Evolutionary conservation across 495 filamentous ascomycete species (phyloP).

Genomic region (Aspergillus leporis): DNA sequence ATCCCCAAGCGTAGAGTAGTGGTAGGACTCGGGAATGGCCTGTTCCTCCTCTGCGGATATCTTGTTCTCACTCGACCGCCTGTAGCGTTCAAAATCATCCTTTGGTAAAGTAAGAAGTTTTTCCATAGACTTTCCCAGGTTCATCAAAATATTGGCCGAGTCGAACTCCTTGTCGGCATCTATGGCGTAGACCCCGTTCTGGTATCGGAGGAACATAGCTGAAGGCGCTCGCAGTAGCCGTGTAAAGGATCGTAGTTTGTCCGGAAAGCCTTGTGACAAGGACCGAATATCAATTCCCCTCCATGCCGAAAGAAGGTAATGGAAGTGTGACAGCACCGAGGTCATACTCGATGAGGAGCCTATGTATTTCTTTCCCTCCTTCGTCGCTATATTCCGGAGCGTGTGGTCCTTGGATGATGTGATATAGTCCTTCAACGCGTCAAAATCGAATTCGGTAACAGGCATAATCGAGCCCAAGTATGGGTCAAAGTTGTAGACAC

Average conservation of each 20-base stretch:
- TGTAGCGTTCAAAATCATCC: slow-evolving; percentile 81
- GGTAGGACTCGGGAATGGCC: slow-evolving; percentile 70
- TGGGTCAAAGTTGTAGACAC: slow-evolving; percentile 93
- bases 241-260: slow-evolving; percentile 65
- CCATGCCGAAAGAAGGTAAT: slow-evolving; percentile 87
- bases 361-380: slow-evolving; percentile 76
- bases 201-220: slow-evolving; percentile 82
- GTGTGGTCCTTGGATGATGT: slow-evolving; percentile 81
- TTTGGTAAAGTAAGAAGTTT: slow-evolving; percentile 85
- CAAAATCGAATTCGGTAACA: slow-evolving; percentile 86
- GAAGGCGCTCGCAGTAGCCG: slow-evolving; percentile 66
- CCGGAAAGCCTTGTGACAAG: slow-evolving; percentile 66
- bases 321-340: slow-evolving; percentile 80
- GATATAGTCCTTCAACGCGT: slow-evolving; percentile 77
- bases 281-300: slow-evolving; percentile 63
- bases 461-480: slow-evolving; percentile 92
- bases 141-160: slow-evolving; percentile 77
- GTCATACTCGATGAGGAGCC: slow-evolving; percentile 99
- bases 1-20: slow-evolving; percentile 86
- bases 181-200: slow-evolving; percentile 88
- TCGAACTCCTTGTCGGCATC: slow-evolving; percentile 96
- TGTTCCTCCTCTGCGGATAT: slow-evolving; percentile 64
- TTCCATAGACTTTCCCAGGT: slow-evolving; percentile 93
- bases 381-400: slow-evolving; percentile 63
- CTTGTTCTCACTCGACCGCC: slow-evolving; percentile 61